Percentiles rank a stretch among this genome's conserved stretches.
Conservation (phyloP, 2,329 filamentous ascomycete genomes). For the Zasmidium angulare region DNA sequence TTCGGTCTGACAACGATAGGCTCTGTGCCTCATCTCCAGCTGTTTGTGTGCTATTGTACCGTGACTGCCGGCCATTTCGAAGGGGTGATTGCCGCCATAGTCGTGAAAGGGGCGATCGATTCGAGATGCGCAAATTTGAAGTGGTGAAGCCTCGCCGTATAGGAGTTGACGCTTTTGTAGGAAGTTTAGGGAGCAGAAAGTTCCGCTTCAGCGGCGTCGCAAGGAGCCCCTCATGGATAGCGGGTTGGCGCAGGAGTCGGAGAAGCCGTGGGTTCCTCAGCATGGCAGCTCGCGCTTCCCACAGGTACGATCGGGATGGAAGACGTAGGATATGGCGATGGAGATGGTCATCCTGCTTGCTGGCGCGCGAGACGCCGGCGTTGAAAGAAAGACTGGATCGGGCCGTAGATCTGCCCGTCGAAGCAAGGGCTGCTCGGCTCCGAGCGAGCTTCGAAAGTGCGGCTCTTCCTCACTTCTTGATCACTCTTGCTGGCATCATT, state of each 20-base stretch:
- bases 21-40: slow-evolving; percentile 5
- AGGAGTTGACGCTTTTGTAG: slow-evolving; percentile 5
- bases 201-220: slow-evolving; percentile 11
- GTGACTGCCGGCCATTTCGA: slow-evolving; percentile 27
- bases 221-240: slow-evolving; percentile 10
- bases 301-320: not conserved
- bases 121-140: slow-evolving; percentile 4
- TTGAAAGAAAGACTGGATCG: not conserved
- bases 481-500: not conserved
- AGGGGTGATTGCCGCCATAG: slow-evolving; percentile 20
- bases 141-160: slow-evolving; percentile 14
- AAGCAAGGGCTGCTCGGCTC: not conserved
- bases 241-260: slow-evolving; percentile 16
- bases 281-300: slow-evolving; percentile 14
- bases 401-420: not conserved
- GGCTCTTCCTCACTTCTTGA: not conserved
- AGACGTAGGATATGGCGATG: not conserved
- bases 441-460: not conserved
- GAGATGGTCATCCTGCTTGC: not conserved
- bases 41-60: slow-evolving; percentile 37
- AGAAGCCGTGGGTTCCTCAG: slow-evolving; percentile 15
- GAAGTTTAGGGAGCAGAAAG: slow-evolving; percentile 9
- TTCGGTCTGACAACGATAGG: slow-evolving; percentile 56
- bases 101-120: slow-evolving; percentile 4
- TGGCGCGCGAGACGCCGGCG: not conserved